Evolutionary conservation across 2,329 filamentous ascomycete genomes (phyloP), one percentile per base, ranked within the genome.

Genomic region (Scortechinia acanthostroma): DNA sequence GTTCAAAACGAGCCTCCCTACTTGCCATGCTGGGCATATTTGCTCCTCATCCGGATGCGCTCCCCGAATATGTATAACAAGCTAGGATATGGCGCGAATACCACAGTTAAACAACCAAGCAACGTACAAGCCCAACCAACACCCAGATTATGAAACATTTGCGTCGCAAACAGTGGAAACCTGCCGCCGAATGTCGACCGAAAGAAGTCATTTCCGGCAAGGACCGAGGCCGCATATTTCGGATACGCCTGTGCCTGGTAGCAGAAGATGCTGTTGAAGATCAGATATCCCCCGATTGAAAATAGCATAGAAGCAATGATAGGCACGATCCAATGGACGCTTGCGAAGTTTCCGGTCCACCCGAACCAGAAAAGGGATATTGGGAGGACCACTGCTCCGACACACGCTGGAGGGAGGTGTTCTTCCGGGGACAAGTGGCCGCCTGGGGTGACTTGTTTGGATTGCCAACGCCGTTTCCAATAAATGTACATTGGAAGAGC

Each of bases 241-340:
- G 56, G 55, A 48, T 67, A 66, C 4, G 56, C 56, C 45, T 65
- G 59, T 3, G 57, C 58, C 10, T 66, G 57, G 49, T 69, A 65
- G 20, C 57, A 71, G 21, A 74, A 55, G 0, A 72, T 64, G 1
- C 58, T 58, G 43, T 71, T 68, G 56, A 73, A 72, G 4, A 74
- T 60, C n/a, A 70, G 51, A 49, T 72, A 64, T 2, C 60, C 57
- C 4, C 68, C 68, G 33, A 63, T 55, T 10, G 57, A 51, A 50
- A 72, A 70, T 47, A 61, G 65, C 2, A 51, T 52, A 1, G 60
- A 60, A 10, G 68, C 64, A 17, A 65, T 50, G 47, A 69, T 63
- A 25, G 59, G 61, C 4, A 66, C 53, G 21, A 54, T 52, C 54
- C 53, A 58, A 44, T 53, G 55, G 30, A 57, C 49, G 17, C 49